These are phyloP conservation scores for Citrus maxima DNA, from an alignment of 345 rosid species.

Conservation along the genomic window DNA sequence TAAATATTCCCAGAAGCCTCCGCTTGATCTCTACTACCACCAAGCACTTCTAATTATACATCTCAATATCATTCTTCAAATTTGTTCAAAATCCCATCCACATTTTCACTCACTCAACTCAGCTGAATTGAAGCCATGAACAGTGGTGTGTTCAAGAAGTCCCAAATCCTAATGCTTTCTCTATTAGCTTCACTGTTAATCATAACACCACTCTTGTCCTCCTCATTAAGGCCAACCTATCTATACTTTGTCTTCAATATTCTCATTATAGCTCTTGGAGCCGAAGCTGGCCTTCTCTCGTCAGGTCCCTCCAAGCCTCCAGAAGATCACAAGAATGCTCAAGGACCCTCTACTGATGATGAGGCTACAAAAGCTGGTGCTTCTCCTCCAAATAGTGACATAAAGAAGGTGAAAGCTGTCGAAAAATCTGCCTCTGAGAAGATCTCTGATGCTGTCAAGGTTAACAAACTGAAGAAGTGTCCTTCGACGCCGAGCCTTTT, in stretches of 20 bases:
- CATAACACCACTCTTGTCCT: slow-evolving; percentile 45
- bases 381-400: not conserved
- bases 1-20: slow-evolving; percentile 15
- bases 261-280: slow-evolving; percentile 60
- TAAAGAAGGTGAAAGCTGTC: slow-evolving; percentile 17
- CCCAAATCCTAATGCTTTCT: slow-evolving; percentile 38
- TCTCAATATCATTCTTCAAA: not conserved
- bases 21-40: slow-evolving; percentile 19
- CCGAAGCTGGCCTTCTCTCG: slow-evolving; percentile 62
- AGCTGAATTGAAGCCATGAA: slow-evolving; percentile 25
- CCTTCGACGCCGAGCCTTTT: slow-evolving; percentile 59
- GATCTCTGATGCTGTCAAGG: slow-evolving; percentile 3
- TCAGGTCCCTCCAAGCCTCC: slow-evolving; percentile 33
- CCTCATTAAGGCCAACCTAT: slow-evolving; percentile 47
- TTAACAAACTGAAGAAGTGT: slow-evolving; percentile 41
- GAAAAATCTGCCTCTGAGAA: slow-evolving; percentile 40
- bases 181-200: slow-evolving; percentile 48
- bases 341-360: slow-evolving; percentile 4
- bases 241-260: slow-evolving; percentile 57
- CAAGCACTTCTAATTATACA: not conserved
- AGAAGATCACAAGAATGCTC: slow-evolving; percentile 18
- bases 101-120: not conserved
- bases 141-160: slow-evolving; percentile 31
- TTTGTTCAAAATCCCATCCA: not conserved
- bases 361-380: not conserved